Conservation (phyloP, 495 filamentous ascomycete species). For the Aspergillus baeticus region DNA sequence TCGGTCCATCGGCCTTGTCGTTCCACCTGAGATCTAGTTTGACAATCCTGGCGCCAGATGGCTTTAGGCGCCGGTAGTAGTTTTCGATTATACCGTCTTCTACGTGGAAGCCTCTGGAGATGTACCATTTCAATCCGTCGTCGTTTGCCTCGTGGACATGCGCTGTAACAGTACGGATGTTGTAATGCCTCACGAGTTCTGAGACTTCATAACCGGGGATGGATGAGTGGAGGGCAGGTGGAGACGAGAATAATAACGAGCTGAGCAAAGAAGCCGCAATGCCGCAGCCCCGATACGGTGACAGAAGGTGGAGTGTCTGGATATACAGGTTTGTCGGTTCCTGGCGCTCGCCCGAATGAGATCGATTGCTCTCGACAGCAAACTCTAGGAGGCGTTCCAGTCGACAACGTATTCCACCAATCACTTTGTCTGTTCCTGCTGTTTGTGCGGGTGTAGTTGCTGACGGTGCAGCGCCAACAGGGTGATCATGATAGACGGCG, state of each 20-base stretch:
- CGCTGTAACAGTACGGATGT: slow-evolving; percentile 63
- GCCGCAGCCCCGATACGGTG: slow-evolving; percentile 76
- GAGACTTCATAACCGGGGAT: slow-evolving; percentile 33
- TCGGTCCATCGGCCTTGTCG: slow-evolving; percentile 10
- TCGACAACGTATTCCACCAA: slow-evolving; percentile 84
- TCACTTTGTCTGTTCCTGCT: slow-evolving; percentile 54
- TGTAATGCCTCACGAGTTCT: slow-evolving; percentile 49
- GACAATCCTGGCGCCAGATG: slow-evolving; percentile 76
- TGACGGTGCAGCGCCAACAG: slow-evolving; percentile 32
- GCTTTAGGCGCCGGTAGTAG: slow-evolving; percentile 85
- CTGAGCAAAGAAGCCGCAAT: slow-evolving; percentile 74
- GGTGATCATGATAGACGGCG: slow-evolving; percentile 63
- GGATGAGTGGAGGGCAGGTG: slow-evolving; percentile 26
- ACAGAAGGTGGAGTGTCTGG: slow-evolving; percentile 77
- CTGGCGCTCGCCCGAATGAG: slow-evolving; percentile 27
- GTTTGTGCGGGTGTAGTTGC: slow-evolving; percentile 12
- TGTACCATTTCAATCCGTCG: slow-evolving; percentile 86
- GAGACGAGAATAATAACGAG: slow-evolving; percentile 50
- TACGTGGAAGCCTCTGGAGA: slow-evolving; percentile 69
- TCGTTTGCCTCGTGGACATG: slow-evolving; percentile 94
- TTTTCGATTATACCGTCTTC: slow-evolving; percentile 59
- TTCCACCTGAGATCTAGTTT: slow-evolving; percentile 43
- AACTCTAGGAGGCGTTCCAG: slow-evolving; percentile 53
- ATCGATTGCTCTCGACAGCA: slow-evolving; percentile 9
- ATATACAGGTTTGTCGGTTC: slow-evolving; percentile 69